Base-by-base conservation (phyloP, 1,284 basidiomycete genomes). In the Lentinula novae-zelandiae region DNA sequence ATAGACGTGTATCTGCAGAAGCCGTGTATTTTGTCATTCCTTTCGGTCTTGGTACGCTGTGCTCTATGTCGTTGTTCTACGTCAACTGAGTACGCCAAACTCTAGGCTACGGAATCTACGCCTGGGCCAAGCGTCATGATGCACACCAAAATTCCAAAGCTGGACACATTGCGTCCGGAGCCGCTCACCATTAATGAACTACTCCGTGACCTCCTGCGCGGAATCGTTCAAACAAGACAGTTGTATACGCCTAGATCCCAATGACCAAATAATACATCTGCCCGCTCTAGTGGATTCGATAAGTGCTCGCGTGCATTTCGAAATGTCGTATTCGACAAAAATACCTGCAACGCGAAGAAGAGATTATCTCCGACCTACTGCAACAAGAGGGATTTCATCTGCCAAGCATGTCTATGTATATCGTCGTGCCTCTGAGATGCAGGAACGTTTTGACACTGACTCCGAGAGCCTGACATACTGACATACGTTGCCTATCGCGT, bases 11-110 rank as follows among this genome's bases (percentile, higher is more conserved):
- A 53, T 83, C 87, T 59, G 78, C 78, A 44, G 91, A 96, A 71
- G 78, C 86, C 27, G 79, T 91, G 53, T 97, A 94, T 80, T 93
- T 91, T 77, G 77, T 84, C 60, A 73, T 94, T 65, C 95, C 95
- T 27, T 81, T 95, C 67, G 85, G 80, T 53, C 68, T 87, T 61
- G 94, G 95, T 96, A 22, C 53, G 62, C 68, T 91, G 83, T 6
- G 5, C 31, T 22, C 34, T 39, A 2, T 12, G 5, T 13, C 31
- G 8, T 38, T n/a, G 33, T 0, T 17, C 34, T n/a, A 31, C 15
- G 3, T n/a, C 15, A 6, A 17, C 44, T 53, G 34, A 57, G 13
- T 10, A 13, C 36, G n/a, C 46, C 55, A 52, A 13, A 13, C 33
- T 22, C 12, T 48, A 96, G 94, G 90, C 62, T 96, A 95, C 73